A percentile compares a stretch with the other conserved stretches of the same genome.
Conservation (phyloP, 768 basidiomycete genomes). For the Russula earlei region DNA sequence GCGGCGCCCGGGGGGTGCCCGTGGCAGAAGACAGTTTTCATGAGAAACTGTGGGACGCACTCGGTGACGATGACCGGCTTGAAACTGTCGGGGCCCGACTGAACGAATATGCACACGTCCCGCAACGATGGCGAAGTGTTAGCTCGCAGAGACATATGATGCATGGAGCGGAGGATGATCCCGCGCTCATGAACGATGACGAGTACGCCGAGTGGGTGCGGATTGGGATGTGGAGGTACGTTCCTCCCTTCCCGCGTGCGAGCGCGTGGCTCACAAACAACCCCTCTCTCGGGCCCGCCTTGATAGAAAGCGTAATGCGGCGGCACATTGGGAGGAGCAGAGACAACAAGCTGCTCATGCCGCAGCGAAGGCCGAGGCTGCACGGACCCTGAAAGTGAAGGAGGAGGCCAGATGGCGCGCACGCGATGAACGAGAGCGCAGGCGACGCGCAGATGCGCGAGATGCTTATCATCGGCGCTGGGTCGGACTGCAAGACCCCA, state of each 20-base stretch:
- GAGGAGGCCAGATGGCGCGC: conserved; percentile 43
- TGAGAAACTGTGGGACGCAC: conserved; percentile 63
- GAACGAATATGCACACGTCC: conserved; percentile 64
- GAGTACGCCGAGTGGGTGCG: conserved; percentile 85
- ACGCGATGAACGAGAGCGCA: conserved; percentile 39
- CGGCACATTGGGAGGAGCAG: conserved; percentile 54
- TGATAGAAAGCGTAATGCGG: conserved; percentile 55
- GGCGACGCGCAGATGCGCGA: conserved; percentile 40
- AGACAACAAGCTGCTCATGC: conserved; percentile 44
- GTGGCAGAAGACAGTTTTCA: conserved; percentile 55
- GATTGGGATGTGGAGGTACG: conserved; percentile 75
- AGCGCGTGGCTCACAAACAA: background rate
- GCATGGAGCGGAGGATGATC: conserved; percentile 27
- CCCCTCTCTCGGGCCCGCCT: background rate
- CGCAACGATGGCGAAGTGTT: conserved; percentile 53
- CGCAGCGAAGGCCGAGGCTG: conserved; percentile 46
- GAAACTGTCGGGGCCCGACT: conserved; percentile 53
- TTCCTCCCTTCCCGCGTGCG: background rate
- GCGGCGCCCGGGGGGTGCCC: conserved; percentile 33
- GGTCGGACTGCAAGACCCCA: conserved; percentile 31
- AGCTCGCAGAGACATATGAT: conserved; percentile 34
- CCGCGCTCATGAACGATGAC: conserved; percentile 64
- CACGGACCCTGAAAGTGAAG: conserved; percentile 39
- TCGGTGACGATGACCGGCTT: conserved; percentile 63
- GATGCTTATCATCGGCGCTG: conserved; percentile 46